Conservation (phyloP, 306 rosid species). For the Gastrolobium villosum region DNA sequence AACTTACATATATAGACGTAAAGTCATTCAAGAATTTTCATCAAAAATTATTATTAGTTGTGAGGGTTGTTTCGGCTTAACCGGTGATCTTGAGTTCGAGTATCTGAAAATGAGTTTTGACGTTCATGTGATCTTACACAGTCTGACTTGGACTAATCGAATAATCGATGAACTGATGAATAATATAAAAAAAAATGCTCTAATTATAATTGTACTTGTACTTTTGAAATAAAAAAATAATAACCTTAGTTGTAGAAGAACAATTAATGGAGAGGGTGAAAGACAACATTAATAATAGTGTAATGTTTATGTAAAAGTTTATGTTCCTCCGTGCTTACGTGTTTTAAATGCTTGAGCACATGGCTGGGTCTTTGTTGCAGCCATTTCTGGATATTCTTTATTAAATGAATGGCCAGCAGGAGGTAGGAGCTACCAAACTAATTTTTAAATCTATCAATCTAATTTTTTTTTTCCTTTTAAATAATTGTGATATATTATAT, state of each 20-base stretch:
- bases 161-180: no score
- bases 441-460: conserved; percentile 51
- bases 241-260: conserved; percentile 34
- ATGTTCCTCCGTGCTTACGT: conserved; percentile 46
- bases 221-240: background rate
- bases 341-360: conserved; percentile 75
- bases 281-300: conserved; percentile 28
- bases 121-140: no score
- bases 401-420: conserved; percentile 56
- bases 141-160: no score
- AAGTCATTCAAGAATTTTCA: background rate
- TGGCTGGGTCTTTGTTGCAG: conserved; percentile 73
- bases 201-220: background rate
- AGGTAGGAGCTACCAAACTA: conserved; percentile 43
- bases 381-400: conserved; percentile 54
- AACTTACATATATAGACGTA: background rate
- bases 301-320: conserved; percentile 37
- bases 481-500: background rate
- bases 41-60: background rate
- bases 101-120: no score
- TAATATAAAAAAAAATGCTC: background rate
- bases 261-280: conserved; percentile 27
- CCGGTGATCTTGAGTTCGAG: no score
- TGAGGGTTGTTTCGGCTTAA: no score
- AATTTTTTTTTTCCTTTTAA: conserved; percentile 47